These are phyloP conservation scores for Babesia caballi DNA, from an alignment of 169 alveolate species.

Conservation along the genomic window DNA sequence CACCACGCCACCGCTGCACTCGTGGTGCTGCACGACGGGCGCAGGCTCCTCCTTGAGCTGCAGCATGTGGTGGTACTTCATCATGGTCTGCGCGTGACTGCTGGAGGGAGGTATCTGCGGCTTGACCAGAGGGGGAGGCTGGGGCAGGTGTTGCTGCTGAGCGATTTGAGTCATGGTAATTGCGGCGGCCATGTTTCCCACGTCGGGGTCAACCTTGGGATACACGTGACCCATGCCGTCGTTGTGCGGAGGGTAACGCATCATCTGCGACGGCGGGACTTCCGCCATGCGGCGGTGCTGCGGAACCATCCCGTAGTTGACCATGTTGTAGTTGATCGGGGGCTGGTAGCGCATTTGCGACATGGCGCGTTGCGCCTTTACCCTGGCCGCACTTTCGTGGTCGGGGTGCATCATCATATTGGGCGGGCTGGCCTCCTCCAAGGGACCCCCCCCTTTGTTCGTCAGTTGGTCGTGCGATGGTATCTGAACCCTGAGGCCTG, in stretches of 20 bases:
- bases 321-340: background rate
- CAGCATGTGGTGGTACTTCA: slow-evolving; percentile 1
- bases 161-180: background rate
- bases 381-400: background rate
- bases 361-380: background rate
- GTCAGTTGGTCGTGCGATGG: slow-evolving; percentile 17
- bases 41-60: background rate
- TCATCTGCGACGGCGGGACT: background rate
- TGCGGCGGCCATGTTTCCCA: background rate
- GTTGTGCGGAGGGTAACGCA: background rate
- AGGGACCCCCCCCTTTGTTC: background rate
- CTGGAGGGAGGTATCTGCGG: background rate
- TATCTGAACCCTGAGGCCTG: slow-evolving; percentile 11
- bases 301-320: background rate
- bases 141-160: background rate
- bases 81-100: background rate
- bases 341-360: background rate
- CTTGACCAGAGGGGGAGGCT: background rate
- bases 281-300: background rate
- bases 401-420: background rate
- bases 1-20: slow-evolving; percentile 55
- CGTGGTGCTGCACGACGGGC: background rate
- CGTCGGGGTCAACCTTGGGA: background rate
- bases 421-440: slow-evolving; percentile 1
- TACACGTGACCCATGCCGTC: background rate